Evolutionary conservation across 2,329 filamentous ascomycete species (phyloP), one percentile per base, ranked within the genome.

Genomic region (Colletotrichum sp.): DNA sequence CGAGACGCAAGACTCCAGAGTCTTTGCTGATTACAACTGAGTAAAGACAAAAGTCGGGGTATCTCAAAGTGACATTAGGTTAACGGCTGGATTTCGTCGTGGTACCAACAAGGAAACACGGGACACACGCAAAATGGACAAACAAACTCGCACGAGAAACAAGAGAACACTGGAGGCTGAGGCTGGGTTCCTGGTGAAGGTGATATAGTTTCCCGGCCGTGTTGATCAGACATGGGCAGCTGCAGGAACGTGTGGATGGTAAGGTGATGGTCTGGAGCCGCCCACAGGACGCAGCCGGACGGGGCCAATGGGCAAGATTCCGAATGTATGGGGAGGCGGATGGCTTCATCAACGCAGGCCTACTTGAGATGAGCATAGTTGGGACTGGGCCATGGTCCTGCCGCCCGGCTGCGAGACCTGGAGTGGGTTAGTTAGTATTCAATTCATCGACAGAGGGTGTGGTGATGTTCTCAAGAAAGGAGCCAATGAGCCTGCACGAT

Each of bases 231-330:
- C 69, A 61, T 21, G 67, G 69, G 57, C 30, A 21, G 59, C 57
- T 73, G 73, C 73, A 73, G 73, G 70, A 75, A 73, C 73, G 36
- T 26, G 43, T 36, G 66, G 32, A 70, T 65, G 60, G 71, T 32
- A 36, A 64, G 70, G 73, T 75, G 73, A 75, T 18, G 55, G 70
- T 34, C 64, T 73, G 32, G 21, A 68, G 70, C 12, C 73, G 64
- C 63, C 69, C 64, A 43, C 64, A 75, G 70, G 10, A 16, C 26
- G 34, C 69, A 64, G 63, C n/a, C 43, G 12, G n/a, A 26, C 70
- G 34, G 69, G 24, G 43, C 64, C 70, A 34, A 60, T 60, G 26
- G 70, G 59, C 57, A 72, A 2, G 32, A 73, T 68, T 39, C 70
- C 73, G 63, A 73, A 68, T 13, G 55, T 34, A 64, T n/a, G 73